Evolutionary conservation across 345 rosid genomes (phyloP), one percentile per base, ranked within the genome.

Genomic region (Euphorbia pulcherrima): DNA sequence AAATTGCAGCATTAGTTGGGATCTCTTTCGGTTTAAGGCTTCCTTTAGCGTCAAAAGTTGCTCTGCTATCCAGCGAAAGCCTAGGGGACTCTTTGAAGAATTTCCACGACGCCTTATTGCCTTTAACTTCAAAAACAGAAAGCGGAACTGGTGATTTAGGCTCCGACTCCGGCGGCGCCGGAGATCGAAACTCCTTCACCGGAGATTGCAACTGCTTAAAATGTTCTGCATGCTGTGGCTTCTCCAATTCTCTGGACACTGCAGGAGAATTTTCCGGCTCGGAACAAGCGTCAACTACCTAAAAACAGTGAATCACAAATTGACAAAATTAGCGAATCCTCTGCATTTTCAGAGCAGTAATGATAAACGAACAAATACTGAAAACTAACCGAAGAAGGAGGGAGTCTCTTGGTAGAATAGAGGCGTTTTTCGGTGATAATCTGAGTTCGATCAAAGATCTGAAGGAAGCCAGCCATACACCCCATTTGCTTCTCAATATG

Each of bases 51-150:
- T 91, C 97, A 39, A 92, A 86, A 1, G 84, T 78, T 16, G 96
- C 96, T 71, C 97, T 83, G 83, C 99, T 94, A 33, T 94, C 99
- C n/a, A 94, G 97, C 6, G 99, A 94, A 12, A 94, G 93, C 68
- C 99, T 77, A 1, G 99, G 99, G 71, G 96, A 88, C 73, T 89
- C 99, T 72, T 83, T 94, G 30, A 83, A 84, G 83, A 85, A 87
- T 82, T 86, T 91, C 99, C 98, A 84, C 1, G 97, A 73, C 40
- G 89, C 73, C 64, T 79, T 85, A 3, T 84, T 57, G 50, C 86
- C 85, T 77, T 81, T 83, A 56, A 72, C 52, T 70, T 88, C 93
- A 35, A 88, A 77, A 29, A 81, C 65, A 2, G 87, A 85, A 56
- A 85, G 81, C 26, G 86, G 86, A 46, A 72, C 78, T 3, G 89